Percentiles rank a stretch among this genome's conserved stretches.
Evolutionary conservation across 768 basidiomycete species (phyloP).

Genomic region (Thelephora aurantiotincta): DNA sequence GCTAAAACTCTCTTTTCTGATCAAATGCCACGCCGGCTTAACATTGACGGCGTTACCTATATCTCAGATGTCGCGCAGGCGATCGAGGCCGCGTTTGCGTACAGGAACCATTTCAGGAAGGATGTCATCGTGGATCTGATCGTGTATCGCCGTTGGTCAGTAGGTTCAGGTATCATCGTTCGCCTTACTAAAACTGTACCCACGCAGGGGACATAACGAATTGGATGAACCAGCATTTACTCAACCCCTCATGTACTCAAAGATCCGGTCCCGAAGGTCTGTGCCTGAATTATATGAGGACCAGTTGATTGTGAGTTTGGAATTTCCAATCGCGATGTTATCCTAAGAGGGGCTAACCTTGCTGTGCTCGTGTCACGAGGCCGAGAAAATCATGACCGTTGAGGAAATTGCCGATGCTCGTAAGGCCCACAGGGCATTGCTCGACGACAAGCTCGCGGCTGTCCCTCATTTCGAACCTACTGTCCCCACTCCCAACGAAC

Average conservation of each 20-base stretch:
- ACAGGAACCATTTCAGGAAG: slow-evolving; percentile 78
- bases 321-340: not conserved
- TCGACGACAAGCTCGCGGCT: slow-evolving; percentile 45
- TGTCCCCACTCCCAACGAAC: slow-evolving; percentile 42
- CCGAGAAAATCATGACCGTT: slow-evolving; percentile 37
- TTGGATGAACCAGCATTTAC: slow-evolving; percentile 80
- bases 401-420: slow-evolving; percentile 38
- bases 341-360: not conserved
- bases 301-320: slow-evolving; percentile 46
- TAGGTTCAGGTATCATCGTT: slow-evolving; percentile 1
- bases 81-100: slow-evolving; percentile 79
- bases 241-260: slow-evolving; percentile 82
- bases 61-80: slow-evolving; percentile 68
- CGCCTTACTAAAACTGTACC: not conserved
- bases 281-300: slow-evolving; percentile 77
- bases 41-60: not conserved
- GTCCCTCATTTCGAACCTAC: slow-evolving; percentile 34
- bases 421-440: slow-evolving; percentile 38
- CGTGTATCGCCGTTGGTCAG: slow-evolving; percentile 74
- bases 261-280: slow-evolving; percentile 62
- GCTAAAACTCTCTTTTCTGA: not conserved
- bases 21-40: not conserved
- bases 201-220: slow-evolving; percentile 73
- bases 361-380: slow-evolving; percentile 1
- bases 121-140: slow-evolving; percentile 84